Evolutionary conservation across 495 filamentous ascomycete genomes (phyloP), one percentile per base, ranked within the genome.

Genomic region (Hypoxylon intermedium): DNA sequence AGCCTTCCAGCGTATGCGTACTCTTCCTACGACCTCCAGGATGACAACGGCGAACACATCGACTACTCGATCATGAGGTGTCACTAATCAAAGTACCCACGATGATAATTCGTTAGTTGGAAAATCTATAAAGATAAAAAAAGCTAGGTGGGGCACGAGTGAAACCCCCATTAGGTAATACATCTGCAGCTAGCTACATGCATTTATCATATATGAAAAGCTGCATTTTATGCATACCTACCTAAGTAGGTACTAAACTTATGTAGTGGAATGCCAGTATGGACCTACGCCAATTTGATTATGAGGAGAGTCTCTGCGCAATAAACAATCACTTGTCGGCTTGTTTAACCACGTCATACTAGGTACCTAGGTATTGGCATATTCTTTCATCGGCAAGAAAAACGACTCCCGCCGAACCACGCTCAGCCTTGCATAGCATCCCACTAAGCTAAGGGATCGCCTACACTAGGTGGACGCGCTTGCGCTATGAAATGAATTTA

Each of bases 11-110:
- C 51, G 56, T 15, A 36, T 19, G 24, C 34, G 41, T 9, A 48
- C 20, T 23, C 41, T 60, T 19, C n/a, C 40, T 19, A 42, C 16
- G 23, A 57, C 9, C 18, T 65, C 62, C 62, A 65, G 56, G 20
- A 42, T 60, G 56, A 15, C 46, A 47, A 44, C 9, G 28, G 9
- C 5, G 33, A 34, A 16, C 2, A 3, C 20, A 42, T 5, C 1
- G 20, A 18, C 19, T n/a, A 44, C 41, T 12, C 1, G 11, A n/a
- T 26, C 43, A 13, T 31, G 40, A 16, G 9, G 21, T 21, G n/a
- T 49, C 15, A 7, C 24, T 28, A 34, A 24, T 26, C 16, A 49
- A 37, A 51, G 15, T 49, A 50, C 26, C 11, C 30, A 26, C 18
- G 16, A 15, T 24, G n/a, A 12, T 23, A 48, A 37, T 38, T 61